Percentiles rank a stretch among this genome's conserved stretches.
Conservation (phyloP, 352 stramenopile genomes). For the Globisporangium heterothallicum region DNA sequence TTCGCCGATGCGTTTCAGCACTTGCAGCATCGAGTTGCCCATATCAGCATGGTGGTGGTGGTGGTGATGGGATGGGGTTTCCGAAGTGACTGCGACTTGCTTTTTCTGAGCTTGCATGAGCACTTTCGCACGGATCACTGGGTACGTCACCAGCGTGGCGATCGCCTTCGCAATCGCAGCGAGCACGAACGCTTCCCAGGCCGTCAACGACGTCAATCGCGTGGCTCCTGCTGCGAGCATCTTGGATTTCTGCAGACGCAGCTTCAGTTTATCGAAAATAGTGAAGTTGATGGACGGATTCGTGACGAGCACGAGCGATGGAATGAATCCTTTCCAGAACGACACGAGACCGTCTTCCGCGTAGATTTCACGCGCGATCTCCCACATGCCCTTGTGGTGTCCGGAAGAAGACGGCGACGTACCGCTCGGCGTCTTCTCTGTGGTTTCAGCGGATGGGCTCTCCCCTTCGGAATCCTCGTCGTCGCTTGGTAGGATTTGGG, state of each 20-base stretch:
- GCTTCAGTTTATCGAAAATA: slow-evolving; percentile 83
- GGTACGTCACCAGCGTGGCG: slow-evolving; percentile 84
- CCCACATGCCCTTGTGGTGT: slow-evolving; percentile 37
- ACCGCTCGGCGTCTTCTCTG: slow-evolving; percentile 2
- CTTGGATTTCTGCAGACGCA: slow-evolving; percentile 49
- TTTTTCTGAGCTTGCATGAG: slow-evolving; percentile 82
- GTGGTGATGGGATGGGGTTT: slow-evolving; percentile 25
- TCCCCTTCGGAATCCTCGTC: slow-evolving; percentile 33
- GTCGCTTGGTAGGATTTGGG: slow-evolving; percentile 60
- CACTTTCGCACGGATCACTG: slow-evolving; percentile 85
- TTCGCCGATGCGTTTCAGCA: slow-evolving; percentile 62
- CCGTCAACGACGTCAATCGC: slow-evolving; percentile 48
- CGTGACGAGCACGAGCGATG: slow-evolving; percentile 82
- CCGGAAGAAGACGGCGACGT: not conserved
- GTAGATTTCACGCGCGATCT: slow-evolving; percentile 57
- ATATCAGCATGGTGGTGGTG: slow-evolving; percentile 40
- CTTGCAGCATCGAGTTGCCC: slow-evolving; percentile 58
- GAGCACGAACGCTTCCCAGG: slow-evolving; percentile 73
- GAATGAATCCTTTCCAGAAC: slow-evolving; percentile 87
- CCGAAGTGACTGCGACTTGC: slow-evolving; percentile 18
- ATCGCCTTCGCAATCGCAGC: slow-evolving; percentile 79
- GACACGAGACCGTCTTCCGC: slow-evolving; percentile 58
- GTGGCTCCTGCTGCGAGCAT: slow-evolving; percentile 31
- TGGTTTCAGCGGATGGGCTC: slow-evolving; percentile 10
- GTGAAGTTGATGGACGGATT: slow-evolving; percentile 90